Evolutionary conservation across 1,139 yeast genomes (phyloP), one percentile per base, ranked within the genome.

Genomic region (Meyerozyma smithsonii): DNA sequence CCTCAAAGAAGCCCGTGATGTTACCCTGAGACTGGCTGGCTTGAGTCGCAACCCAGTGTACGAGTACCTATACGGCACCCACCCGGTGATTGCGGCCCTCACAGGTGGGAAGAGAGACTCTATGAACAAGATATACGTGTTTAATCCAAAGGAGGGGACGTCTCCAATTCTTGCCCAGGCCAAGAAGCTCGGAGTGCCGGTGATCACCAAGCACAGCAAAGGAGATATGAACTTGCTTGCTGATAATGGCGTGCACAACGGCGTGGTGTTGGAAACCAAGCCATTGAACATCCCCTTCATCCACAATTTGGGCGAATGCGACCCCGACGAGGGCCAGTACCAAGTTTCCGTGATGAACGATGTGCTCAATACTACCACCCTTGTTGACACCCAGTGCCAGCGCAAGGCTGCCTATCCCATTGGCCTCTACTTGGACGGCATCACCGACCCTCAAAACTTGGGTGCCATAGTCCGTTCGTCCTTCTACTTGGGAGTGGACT

Each of bases 401-500:
- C 42, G 51, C 32, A 47, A 54, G 4, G 49, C 47, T 21, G 60
- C 59, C 28, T 68, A 65, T 50, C 95, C 96, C 0, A 54, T 89
- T 14, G 96, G 92, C 0, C 51, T 89, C 4, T 87, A 76, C 51
- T 61, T 89, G 34, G 97, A 89, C 59, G 90, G 86, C 45, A 73
- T 90, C 39, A 81, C 89, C 4, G 97, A 90, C 56, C 95, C 97
- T 0, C 95, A 87, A 56, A 90, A 90, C 55, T 69, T 87, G 51
- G 97, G 97, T 2, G 95, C 95, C 25, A 80, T 90, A 36, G 62
- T 88, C 24, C 69, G 97, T 54, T 77, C 90, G 1, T 94, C 95
- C 0, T 85, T 80, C 59, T 89, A 74, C 59, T 68, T 89, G 32
- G 97, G 97, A 3, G 95, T 76, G 1, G 96, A 89, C 59, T 85